Evolutionary conservation across 2,329 filamentous ascomycete genomes (phyloP).

Genomic region (Sporothrix pallida): DNA sequence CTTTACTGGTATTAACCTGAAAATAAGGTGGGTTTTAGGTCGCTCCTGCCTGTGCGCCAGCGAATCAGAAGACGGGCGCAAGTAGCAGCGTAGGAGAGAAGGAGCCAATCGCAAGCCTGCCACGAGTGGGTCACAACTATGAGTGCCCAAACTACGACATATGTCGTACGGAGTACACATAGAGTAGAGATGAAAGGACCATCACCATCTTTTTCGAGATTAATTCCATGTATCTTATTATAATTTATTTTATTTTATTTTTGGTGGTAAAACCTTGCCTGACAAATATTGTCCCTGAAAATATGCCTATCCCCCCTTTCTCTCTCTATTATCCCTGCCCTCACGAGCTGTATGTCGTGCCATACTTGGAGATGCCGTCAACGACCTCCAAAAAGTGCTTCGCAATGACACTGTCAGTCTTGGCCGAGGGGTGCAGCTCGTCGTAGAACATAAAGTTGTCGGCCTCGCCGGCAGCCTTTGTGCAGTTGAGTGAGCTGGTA

Average conservation of each 20-base stretch:
- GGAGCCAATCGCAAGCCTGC: background rate
- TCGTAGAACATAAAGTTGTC: constrained; percentile 76
- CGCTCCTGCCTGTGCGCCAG: background rate
- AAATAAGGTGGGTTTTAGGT: background rate
- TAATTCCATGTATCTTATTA: background rate
- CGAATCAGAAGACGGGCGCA: constrained; percentile 29
- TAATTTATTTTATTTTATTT: background rate
- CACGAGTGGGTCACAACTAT: background rate
- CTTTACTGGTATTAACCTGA: background rate
- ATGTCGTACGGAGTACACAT: background rate
- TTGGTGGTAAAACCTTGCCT: background rate
- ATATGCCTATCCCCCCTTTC: constrained; percentile 22
- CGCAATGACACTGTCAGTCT: constrained; percentile 48
- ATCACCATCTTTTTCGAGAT: background rate
- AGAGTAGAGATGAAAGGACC: background rate
- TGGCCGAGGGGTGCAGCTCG: constrained; percentile 72
- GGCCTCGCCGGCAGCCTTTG: constrained; percentile 48
- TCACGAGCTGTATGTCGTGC: constrained; percentile 37
- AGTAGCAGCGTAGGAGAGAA: background rate
- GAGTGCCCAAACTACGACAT: background rate
- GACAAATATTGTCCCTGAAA: background rate
- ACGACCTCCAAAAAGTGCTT: constrained; percentile 50
- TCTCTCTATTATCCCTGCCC: background rate
- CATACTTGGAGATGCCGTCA: constrained; percentile 50
- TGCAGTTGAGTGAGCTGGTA: constrained; percentile 45